These are phyloP conservation scores for Arachis hypogaea DNA, from an alignment of 306 rosid genomes.

Conservation along the genomic window DNA sequence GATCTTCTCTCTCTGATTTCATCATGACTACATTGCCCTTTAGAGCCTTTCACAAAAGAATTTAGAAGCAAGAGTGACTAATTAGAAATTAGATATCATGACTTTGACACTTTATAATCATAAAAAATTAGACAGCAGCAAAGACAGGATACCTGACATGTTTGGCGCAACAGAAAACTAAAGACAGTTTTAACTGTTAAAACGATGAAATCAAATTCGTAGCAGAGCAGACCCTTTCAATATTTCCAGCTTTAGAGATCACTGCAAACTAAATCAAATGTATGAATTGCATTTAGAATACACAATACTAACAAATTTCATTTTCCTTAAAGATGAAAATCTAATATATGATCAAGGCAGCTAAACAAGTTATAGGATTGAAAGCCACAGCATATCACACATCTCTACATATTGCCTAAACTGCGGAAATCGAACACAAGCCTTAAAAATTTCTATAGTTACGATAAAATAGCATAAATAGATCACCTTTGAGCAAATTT, in stretches of 20 bases:
- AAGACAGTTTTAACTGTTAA: conserved; percentile 30
- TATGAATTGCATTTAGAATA: conserved; percentile 4
- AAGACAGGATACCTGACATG: no score
- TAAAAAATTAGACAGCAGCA: no score
- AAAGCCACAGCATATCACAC: no score
- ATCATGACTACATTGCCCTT: conserved; percentile 1
- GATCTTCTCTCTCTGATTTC: conserved; percentile 52
- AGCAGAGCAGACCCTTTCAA: conserved; percentile 24
- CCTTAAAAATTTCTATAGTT: neutral
- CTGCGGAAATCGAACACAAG: no score
- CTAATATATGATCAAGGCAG: no score
- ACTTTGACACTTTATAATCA: no score
- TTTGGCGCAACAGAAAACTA: conserved; percentile 25
- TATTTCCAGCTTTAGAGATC: conserved; percentile 5
- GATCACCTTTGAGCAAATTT: conserved; percentile 83
- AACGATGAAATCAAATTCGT: conserved; percentile 37
- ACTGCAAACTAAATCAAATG: neutral
- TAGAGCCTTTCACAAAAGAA: no score
- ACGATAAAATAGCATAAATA: neutral
- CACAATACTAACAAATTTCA: neutral
- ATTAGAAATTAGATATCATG: no score
- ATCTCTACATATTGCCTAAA: neutral
- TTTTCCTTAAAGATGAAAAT: neutral
- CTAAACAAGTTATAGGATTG: no score
- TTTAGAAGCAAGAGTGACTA: no score